Evolutionary conservation across 2,329 filamentous ascomycete species (phyloP).

Genomic region (Fusarium clavum): DNA sequence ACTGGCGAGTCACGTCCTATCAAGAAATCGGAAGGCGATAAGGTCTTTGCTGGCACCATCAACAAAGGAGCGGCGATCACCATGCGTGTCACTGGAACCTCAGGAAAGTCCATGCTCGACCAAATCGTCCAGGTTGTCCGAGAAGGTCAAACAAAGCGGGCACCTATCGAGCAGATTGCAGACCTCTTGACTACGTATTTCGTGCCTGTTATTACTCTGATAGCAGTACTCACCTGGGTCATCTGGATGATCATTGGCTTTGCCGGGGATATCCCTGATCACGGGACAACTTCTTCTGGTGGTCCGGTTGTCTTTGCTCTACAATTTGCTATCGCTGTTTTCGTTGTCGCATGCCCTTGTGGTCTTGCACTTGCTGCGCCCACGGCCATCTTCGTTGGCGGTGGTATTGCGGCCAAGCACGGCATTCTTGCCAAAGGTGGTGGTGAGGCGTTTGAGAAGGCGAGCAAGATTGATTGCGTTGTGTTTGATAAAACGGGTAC

Average conservation of each 20-base stretch:
- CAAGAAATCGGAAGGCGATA: constrained; percentile 71
- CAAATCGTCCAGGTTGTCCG: constrained; percentile 81
- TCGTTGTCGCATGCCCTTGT: constrained; percentile 88
- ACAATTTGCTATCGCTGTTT: constrained; percentile 86
- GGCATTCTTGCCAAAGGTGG: constrained; percentile 87
- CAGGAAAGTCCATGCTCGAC: constrained; percentile 80
- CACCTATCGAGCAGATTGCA: constrained; percentile 80
- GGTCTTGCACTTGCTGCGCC: constrained; percentile 87
- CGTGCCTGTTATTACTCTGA: constrained; percentile 76
- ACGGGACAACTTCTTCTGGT: constrained; percentile 69
- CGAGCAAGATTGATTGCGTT: constrained; percentile 79
- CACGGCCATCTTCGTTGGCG: constrained; percentile 86
- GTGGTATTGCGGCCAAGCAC: constrained; percentile 80
- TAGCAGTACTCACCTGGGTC: constrained; percentile 78
- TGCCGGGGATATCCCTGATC: constrained; percentile 65
- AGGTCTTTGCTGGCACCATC: constrained; percentile 78
- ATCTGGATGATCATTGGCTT: constrained; percentile 76
- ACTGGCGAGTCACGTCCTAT: constrained; percentile 81
- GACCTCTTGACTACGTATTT: constrained; percentile 81
- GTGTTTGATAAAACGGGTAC: constrained; percentile 94
- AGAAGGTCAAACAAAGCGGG: constrained; percentile 80
- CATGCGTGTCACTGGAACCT: constrained; percentile 71
- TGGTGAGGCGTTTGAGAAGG: constrained; percentile 87
- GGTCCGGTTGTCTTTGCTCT: constrained; percentile 80
- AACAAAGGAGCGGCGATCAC: constrained; percentile 75